Conservation (phyloP, 495 filamentous ascomycete species). For the Platismatia glauca region DNA sequence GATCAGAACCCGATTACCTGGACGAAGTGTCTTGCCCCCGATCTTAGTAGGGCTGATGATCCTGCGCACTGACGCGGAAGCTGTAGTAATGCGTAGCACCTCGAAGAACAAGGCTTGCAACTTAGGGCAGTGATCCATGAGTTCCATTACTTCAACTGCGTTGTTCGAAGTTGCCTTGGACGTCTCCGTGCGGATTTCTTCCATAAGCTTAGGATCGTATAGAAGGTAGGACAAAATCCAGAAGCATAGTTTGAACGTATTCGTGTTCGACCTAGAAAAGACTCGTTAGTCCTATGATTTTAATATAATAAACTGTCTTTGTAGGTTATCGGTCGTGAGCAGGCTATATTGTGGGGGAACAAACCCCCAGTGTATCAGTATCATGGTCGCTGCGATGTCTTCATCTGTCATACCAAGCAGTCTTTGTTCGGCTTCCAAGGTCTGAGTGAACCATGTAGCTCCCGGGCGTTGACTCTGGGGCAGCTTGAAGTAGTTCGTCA, state of each 20-base stretch:
- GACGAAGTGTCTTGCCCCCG: conserved; percentile 21
- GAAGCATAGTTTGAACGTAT: conserved; percentile 24
- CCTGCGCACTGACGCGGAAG: conserved; percentile 21
- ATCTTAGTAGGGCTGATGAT: conserved; percentile 17
- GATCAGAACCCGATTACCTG: conserved; percentile 18
- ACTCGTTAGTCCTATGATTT: conserved; percentile 1
- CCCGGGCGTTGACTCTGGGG: conserved; percentile 21
- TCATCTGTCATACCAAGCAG: background rate
- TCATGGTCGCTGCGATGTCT: background rate
- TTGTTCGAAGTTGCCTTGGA: conserved; percentile 1
- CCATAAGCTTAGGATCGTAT: conserved; percentile 9
- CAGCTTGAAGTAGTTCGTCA: conserved; percentile 23
- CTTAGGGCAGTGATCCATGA: conserved; percentile 19
- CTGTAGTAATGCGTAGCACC: conserved; percentile 16
- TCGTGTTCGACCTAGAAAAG: too few species aligned
- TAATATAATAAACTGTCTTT: background rate
- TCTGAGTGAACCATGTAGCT: conserved; percentile 16
- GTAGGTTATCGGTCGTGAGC: background rate
- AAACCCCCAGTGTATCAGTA: conserved; percentile 15
- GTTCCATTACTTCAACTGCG: background rate
- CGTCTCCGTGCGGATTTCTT: conserved; percentile 17
- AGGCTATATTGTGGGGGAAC: background rate
- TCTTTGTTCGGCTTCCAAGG: conserved; percentile 14
- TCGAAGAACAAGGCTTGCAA: conserved; percentile 23
- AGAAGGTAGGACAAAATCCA: conserved; percentile 25